Base-by-base conservation (phyloP, 2,329 filamentous ascomycete species). In the Albophoma yamanashiensis region DNA sequence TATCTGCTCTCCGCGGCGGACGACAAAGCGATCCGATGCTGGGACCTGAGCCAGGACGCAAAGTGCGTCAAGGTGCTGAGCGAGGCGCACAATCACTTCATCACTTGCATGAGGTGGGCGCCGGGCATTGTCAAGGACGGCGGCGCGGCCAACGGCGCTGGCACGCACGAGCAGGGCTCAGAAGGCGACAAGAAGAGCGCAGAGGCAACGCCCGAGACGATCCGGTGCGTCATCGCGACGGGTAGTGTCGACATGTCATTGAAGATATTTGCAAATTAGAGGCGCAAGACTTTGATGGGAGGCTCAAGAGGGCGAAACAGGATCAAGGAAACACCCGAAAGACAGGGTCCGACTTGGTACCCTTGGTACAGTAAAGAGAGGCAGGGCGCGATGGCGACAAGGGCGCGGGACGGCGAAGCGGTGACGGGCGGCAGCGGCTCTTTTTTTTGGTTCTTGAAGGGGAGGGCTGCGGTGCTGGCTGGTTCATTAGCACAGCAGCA, bases 11-110 rank as follows among this genome's bases (percentile, higher is more conserved):
- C 88, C 8, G 90, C 89, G 25, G 84, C 88, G 20, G 93, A 97
- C 71, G 93, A 97, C 76, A 96, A 94, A 77, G 92, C 91, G 5
- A 80, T 97, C 62, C 82, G 92, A 59, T 97, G 92, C 77, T 97
- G 93, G 93, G 93, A 97, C 76, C 78, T 97, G 34, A 82, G 83
- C 34, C 93, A 97, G 71, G 92, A 96, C 71, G 91, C 90, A 50
- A 92, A 92, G 69, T 93, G 91, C 67, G 91, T 96, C 65, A 93
- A 93, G 74, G 87, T 85, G 0, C 77, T 97, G 20, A 80, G 82
- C 43, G 89, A 91, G 63, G 86, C 86, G 0, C 92, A 96, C 70
- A 86, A 82, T 5, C 91, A 92, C 70, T 97, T 97, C 68, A 84
- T 97, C 57, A 92, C 85, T 62, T 93, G 89, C 69, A 79, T 97